These are phyloP conservation scores for Cocos nucifera DNA, from an alignment of 176 grass and related monocot genomes.

Conservation along the genomic window DNA sequence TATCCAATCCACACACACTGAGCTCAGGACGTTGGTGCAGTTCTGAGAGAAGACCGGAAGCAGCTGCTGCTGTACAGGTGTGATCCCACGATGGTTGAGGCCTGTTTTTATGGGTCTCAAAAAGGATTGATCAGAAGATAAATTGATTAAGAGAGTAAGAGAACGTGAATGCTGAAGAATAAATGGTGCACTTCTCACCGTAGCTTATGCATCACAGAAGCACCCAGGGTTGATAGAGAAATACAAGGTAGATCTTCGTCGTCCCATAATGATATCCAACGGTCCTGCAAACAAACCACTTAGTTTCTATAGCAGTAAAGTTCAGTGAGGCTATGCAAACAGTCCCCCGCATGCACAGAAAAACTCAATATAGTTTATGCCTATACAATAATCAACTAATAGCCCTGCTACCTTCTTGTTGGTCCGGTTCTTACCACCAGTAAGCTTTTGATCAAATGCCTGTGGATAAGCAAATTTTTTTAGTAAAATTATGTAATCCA, in stretches of 20 bases:
- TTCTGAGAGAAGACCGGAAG: slow-evolving; percentile 69
- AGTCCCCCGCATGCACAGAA: too few species aligned
- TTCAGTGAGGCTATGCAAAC: background rate
- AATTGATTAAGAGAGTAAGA: background rate
- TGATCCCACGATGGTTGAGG: slow-evolving; percentile 88
- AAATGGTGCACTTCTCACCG: slow-evolving; percentile 27
- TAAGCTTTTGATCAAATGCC: too few species aligned
- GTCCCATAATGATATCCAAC: slow-evolving; percentile 45
- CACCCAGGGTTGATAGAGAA: slow-evolving; percentile 50
- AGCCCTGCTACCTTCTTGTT: too few species aligned
- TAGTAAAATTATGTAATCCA: too few species aligned
- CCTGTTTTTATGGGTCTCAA: slow-evolving; percentile 28
- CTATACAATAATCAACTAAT: too few species aligned
- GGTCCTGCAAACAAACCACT: slow-evolving; percentile 43
- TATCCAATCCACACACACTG: slow-evolving; percentile 37
- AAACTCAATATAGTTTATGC: too few species aligned
- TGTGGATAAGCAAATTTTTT: too few species aligned
- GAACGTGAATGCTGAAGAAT: background rate
- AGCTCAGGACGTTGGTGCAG: slow-evolving; percentile 42
- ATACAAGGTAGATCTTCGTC: slow-evolving; percentile 80
- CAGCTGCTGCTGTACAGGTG: slow-evolving; percentile 77
- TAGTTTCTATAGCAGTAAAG: background rate
- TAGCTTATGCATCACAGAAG: slow-evolving; percentile 87
- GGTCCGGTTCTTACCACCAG: too few species aligned
- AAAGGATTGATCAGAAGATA: background rate